Evolutionary conservation across 2,329 filamentous ascomycete genomes (phyloP), one percentile per base, ranked within the genome.

Genomic region (Nannizziopsis arthrosporioides): DNA sequence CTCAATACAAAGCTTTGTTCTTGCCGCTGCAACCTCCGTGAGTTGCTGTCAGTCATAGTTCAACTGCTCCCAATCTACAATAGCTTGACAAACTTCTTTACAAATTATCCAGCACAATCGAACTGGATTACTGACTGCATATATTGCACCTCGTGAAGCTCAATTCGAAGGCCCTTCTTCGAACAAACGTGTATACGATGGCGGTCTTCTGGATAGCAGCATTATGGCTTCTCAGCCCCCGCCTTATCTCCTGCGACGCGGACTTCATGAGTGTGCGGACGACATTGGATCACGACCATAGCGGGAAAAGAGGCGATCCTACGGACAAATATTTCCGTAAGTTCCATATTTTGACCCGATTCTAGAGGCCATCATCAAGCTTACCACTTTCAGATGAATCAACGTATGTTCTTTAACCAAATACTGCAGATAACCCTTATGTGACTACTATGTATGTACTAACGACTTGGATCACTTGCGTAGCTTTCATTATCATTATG

Each of bases 401-500:
- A 40, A 48, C 22, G 47, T 54, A 50, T 31, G 49, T 50, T 10
- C 12, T 30, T 15, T 40, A n/a, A 32, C 37, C 39, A 36, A 22
- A 11, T 39, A 19, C 44, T 35, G 15, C 14, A 10, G 12, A 42
- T 3, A 14, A 19, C 17, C 41, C 12, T 6, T 44, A 22, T 43
- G 12, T 47, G 8, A 10, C 17, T 31, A 2, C 32, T 17, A 5
- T 3, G 15, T 8, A 12, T 22, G 34, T 40, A 40, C 36, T 46
- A 46, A 46, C 27, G 4, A n/a, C 14, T n/a, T 14, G 9, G n/a
- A 5, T 4, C 2, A 17, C 6, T 34, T 2, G 10, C 2, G 18
- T 35, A 53, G 44, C 69, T 55, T 60, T 59, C 53, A 54, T 17
- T 54, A 54, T 17, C 73, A 76, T 57, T 75, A 61, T 48, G 59